Evolutionary conservation across 169 alveolate species (phyloP), one percentile per base, ranked within the genome.

Genomic region (Cryptosporidium ubiquitum): DNA sequence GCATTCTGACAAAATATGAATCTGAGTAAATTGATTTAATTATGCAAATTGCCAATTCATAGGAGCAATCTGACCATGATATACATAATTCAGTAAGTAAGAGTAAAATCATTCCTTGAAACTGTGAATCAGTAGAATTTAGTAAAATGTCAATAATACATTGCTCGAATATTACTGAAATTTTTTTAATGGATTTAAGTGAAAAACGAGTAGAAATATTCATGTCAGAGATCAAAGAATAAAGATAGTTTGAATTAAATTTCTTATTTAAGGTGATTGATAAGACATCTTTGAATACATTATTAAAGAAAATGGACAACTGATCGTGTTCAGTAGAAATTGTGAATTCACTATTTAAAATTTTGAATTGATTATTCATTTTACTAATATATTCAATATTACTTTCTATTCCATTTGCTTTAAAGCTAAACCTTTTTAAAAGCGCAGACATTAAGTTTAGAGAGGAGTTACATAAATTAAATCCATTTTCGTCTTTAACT

Each of bases 381-480:
- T 20, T 23, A 12, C 37, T n/a, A 20, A 55, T 55, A 6, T 10
- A 1, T 55, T 55, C 66, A 55, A 55, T 26, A 20, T 55, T 55
- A 5, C 49, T 18, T 64, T 64, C 89, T 31, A 37, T 64, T 60
- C 52, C 52, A 61, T 57, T 79, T 29, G 39, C 49, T 29, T 60
- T 57, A 1, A 35, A 73, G 40, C 79, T 52, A 26, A 60, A 61
- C 64, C 68, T 79, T 61, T 79, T 79, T 5, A 79, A 44, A 2
- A 79, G 61, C 18, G 89, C 35, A n/a, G 89, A 79, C 75, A 79
- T 61, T 64, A 79, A 40, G 26, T 79, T 79, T 12, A 79, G 29
- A 20, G 89, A 58, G 5, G 89, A 40, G 33, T 79, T 79, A 23
- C 89, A 79, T n/a, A 61, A 47, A 31, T 33, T 18, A 44, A 58